These are phyloP conservation scores for Vitis rotundifolia DNA, from an alignment of 164 flowering plant species.

Conservation along the genomic window DNA sequence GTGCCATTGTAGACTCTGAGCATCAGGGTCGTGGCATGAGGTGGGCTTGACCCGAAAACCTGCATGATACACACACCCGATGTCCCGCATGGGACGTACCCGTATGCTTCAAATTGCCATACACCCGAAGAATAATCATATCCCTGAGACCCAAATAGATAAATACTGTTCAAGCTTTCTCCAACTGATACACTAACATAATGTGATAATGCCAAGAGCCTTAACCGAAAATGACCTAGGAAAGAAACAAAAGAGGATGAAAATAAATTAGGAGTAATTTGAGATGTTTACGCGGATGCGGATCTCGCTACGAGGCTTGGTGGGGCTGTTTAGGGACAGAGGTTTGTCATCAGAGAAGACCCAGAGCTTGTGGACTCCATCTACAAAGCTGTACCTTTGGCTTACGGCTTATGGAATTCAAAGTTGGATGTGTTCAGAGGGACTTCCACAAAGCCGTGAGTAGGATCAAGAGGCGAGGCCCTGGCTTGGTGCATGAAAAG, in stretches of 20 bases:
- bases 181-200: no score
- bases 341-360: constrained; percentile 39
- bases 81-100: constrained; percentile 1
- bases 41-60: constrained; percentile 7
- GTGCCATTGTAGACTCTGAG: constrained; percentile 16
- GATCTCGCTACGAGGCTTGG: constrained; percentile 34
- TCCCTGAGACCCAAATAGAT: not conserved
- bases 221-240: no score
- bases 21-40: constrained; percentile 5
- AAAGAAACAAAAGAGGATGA: no score
- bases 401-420: constrained; percentile 23
- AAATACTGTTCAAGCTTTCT: no score
- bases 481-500: no score
- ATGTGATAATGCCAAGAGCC: no score
- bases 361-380: constrained; percentile 35
- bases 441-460: constrained; percentile 28
- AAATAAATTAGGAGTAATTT: no score
- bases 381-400: constrained; percentile 26
- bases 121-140: constrained; percentile 15
- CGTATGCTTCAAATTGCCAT: constrained; percentile 27
- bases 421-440: constrained; percentile 21
- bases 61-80: constrained; percentile 28
- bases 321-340: constrained; percentile 24
- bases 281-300: constrained; percentile 20
- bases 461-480: constrained; percentile 15